A percentile compares a stretch with the other conserved stretches of the same genome.
Conservation (phyloP, 176 grass and related monocot genomes). For the Poa annua region DNA sequence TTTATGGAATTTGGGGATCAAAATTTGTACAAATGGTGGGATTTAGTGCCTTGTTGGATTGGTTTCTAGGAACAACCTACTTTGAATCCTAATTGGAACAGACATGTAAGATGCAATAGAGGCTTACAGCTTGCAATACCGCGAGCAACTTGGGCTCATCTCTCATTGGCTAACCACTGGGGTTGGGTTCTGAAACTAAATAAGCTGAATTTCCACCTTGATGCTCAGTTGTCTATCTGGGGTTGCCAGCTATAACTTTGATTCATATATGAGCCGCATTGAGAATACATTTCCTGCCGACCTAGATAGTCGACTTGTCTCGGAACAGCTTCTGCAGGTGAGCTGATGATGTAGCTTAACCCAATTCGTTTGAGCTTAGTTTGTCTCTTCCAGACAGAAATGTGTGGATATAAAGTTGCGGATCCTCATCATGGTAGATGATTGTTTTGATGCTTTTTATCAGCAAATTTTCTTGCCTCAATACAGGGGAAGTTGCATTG, state of each 20-base stretch:
- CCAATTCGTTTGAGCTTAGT: not conserved
- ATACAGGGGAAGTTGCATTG: slow-evolving; percentile 59
- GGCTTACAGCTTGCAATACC: slow-evolving; percentile 1
- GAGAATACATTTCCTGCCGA: not conserved
- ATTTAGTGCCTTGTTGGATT: slow-evolving; percentile 12
- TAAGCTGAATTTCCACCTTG: not conserved
- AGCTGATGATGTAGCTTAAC: slow-evolving; percentile 17
- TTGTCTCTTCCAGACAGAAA: not conserved
- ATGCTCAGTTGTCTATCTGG: slow-evolving; percentile 11
- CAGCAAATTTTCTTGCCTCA: not conserved
- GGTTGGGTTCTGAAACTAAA: slow-evolving; percentile 7
- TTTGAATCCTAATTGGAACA: slow-evolving; percentile 9
- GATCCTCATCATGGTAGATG: not conserved
- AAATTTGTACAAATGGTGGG: not conserved
- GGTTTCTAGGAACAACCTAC: not conserved
- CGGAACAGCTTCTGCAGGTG: not conserved
- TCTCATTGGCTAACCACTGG: not conserved
- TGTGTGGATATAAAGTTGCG: not conserved
- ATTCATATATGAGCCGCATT: not conserved
- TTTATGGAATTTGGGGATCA: not conserved
- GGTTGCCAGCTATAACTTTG: slow-evolving; percentile 1
- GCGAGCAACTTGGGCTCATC: not conserved
- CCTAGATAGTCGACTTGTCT: slow-evolving; percentile 19
- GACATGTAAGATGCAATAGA: not conserved
- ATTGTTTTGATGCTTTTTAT: not conserved